Base-by-base conservation (phyloP, 1,284 basidiomycete species). In the Apiotrichum gamsii region DNA sequence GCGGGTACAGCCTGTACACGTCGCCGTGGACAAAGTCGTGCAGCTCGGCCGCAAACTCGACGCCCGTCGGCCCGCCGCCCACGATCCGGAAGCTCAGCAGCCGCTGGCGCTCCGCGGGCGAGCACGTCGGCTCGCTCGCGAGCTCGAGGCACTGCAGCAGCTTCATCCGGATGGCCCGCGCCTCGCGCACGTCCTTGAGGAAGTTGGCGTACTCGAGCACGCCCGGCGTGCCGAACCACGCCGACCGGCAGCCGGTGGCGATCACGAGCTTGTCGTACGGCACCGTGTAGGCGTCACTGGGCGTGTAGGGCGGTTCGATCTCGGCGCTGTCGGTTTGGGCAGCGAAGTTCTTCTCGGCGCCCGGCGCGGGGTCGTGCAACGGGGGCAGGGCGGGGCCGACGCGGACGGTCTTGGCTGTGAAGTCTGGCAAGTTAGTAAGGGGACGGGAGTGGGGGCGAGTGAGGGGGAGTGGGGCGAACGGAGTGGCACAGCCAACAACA, bases 1-100 rank as follows among this genome's bases (percentile, higher is more conserved):
- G 61, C 4, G 84, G 84, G 60, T 82, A 87, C 58, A 83, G 76
- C 14, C 60, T 37, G 29, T 60, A 52, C 14, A 62, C 60, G 40
- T 67, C 64, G 21, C 52, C 25, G n/a, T 54, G 37, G n/a, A 63
- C 47, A 28, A 67, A 61, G 64, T 94, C 89, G 61, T 88, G 82
- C 49, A 93, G 69, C 67, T 91, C 90, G 8, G 88, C 87, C 0
- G 85, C 80, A 59, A 90, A 89, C 67, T 90, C 88, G 45, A 89
- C 82, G 3, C 87, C 87, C 10, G 64, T 69, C 0, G 69, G 61
- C 18, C 65, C 76, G 72, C 70, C 70, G 69, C 87, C 87, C 40
- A 90, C 87, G 47, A 90, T 81, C 52, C 82, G 83, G 65, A 90
- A 89, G 56, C 84, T 81, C 14, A 90, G 77, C 5, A 90, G 70